Conservation (phyloP, 106 monocot genomes). For the Phalaenopsis equestris region DNA sequence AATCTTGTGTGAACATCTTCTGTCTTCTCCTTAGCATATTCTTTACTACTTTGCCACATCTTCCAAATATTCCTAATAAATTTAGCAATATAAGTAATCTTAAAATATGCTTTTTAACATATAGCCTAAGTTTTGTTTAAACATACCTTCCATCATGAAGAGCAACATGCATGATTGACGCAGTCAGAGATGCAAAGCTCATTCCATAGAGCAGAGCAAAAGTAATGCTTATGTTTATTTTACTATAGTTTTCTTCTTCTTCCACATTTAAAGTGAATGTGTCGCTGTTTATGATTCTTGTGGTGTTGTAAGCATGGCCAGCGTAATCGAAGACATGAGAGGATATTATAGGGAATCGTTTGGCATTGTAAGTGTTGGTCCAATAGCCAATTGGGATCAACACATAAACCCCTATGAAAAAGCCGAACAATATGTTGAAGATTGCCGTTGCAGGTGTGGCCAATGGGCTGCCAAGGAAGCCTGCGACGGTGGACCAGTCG, state of each 20-base stretch:
- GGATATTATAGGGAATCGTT: slow-evolving; percentile 33
- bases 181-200: slow-evolving; percentile 57
- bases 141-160: slow-evolving; percentile 69
- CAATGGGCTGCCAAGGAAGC: slow-evolving; percentile 34
- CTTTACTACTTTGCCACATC: slow-evolving; percentile 14
- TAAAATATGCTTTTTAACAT: no score
- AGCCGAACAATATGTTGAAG: slow-evolving; percentile 36
- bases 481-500: slow-evolving; percentile 34
- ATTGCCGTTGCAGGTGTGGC: slow-evolving; percentile 28
- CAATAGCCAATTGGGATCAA: slow-evolving; percentile 38
- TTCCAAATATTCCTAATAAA: slow-evolving; percentile 9
- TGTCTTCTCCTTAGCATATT: slow-evolving; percentile 6
- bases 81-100: neutral
- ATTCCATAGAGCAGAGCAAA: slow-evolving; percentile 52
- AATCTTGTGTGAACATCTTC: slow-evolving; percentile 23
- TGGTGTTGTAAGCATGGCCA: slow-evolving; percentile 32
- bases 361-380: slow-evolving; percentile 39
- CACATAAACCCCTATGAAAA: slow-evolving; percentile 21
- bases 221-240: slow-evolving; percentile 52
- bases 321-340: slow-evolving; percentile 16
- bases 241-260: slow-evolving; percentile 25
- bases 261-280: slow-evolving; percentile 30
- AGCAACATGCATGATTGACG: slow-evolving; percentile 60
- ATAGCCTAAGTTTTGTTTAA: neutral
- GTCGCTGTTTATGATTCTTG: slow-evolving; percentile 24